phyloP scores from a whole-genome alignment of 2,329 filamentous ascomycete species.

The Curvularia hawaiiensis region DNA sequence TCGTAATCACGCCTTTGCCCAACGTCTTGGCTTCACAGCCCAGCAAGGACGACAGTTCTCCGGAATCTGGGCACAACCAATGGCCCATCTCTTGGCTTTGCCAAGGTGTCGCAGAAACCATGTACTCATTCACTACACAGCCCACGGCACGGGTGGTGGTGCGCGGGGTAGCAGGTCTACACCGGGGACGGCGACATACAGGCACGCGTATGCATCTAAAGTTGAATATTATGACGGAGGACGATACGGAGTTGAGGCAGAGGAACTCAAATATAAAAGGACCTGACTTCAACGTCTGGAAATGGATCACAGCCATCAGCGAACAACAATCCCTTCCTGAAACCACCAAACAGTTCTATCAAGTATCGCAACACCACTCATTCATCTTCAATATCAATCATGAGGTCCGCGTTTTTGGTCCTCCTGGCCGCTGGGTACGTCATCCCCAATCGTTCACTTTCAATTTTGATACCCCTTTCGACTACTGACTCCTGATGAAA shows the following conservation, averaged over 20 bases:
- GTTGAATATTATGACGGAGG: neutral
- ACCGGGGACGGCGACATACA: no score
- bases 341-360: neutral
- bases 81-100: neutral
- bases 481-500: neutral
- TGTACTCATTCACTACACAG: neutral
- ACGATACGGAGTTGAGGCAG: neutral
- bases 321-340: neutral
- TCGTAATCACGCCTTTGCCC: neutral
- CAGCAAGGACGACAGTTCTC: neutral
- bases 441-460: neutral
- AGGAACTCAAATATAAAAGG: conserved; percentile 1
- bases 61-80: neutral
- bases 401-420: neutral
- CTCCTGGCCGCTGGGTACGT: conserved; percentile 4
- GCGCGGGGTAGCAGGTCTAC: neutral
- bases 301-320: neutral
- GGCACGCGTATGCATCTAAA: neutral
- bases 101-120: conserved; percentile 3
- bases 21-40: conserved; percentile 1
- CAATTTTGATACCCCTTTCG: neutral
- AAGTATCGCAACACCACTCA: neutral
- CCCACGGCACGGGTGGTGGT: neutral
- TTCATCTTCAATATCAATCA: neutral
- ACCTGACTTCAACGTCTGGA: neutral